Evolutionary conservation across 1,139 yeast species (phyloP), one percentile per base, ranked within the genome.

Genomic region (Pichiaceae sp.): DNA sequence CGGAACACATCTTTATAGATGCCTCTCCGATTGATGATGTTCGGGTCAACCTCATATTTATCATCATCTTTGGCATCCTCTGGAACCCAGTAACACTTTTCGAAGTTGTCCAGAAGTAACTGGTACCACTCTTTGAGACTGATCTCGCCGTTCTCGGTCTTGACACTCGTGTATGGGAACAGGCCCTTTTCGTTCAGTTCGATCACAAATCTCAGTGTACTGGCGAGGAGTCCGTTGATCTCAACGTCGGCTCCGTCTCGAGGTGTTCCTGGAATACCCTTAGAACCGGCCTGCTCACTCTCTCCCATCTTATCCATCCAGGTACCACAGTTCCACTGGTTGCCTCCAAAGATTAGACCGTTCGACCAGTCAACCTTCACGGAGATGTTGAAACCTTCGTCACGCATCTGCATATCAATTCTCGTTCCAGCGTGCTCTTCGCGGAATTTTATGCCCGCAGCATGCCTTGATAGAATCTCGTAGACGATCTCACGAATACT

Each of bases 221-320:
- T 82, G 62, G 89, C 89, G 52, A 91, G 63, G 44, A 91, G 64
- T 0, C 97, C 98, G 52, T 77, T 87, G 42, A 91, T 81, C 59
- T 91, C 98, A 40, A 91, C 70, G 2, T 95, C 96, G 2, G 96
- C 96, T 31, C 98, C 98, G 59, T 89, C 96, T 56, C 98, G 73
- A 27, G 98, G 97, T 0, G 98, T 91, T 2, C 97, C 98, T 1
- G 98, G 98, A 29, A 74, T 67, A 14, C 98, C 98, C 52, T 79
- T 82, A 42, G 78, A 80, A 1, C 84, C 82, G 0, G 98, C 96
- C 41, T 61, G 66, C 36, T 62, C 75, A 53, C 95, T 84, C 62
- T 91, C 98, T 17, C 98, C 98, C 97, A 91, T 91, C 63, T 91
- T 91, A 61, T 91, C 98, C 96, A 89, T 91, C 98, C 98, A 91